phyloP scores from a whole-genome alignment of 257 asterid species.

The Solanum chilense region DNA sequence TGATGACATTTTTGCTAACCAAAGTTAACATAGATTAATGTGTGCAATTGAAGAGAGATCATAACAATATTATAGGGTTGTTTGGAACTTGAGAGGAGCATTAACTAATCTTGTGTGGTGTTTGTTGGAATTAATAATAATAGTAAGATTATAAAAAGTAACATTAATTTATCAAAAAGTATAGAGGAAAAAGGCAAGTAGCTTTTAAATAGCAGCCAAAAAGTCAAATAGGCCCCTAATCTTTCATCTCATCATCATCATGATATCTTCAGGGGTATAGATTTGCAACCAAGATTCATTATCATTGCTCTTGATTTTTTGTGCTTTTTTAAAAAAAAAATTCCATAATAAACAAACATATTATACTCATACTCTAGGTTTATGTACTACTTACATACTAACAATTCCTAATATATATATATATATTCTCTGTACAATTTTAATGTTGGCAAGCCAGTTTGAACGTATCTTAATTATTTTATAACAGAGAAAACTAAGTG shows the following conservation, averaged over 20 bases:
- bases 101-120: conserved; percentile 42
- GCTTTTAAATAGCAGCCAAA: conserved; percentile 55
- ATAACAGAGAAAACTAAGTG: rapidly evolving
- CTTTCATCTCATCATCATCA: conserved; percentile 30
- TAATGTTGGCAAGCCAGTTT: neutral
- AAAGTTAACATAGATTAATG: conserved; percentile 49
- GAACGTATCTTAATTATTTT: neutral
- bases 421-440: neutral
- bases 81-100: conserved; percentile 36
- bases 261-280: conserved; percentile 36
- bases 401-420: neutral
- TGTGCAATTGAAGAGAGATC: conserved; percentile 82
- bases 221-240: conserved; percentile 69
- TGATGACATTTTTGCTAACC: conserved; percentile 11
- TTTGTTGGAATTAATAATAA: conserved; percentile 13
- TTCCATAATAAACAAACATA: conserved; percentile 32
- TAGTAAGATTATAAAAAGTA: conserved; percentile 2
- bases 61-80: conserved; percentile 54
- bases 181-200: conserved; percentile 54
- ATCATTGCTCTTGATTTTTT: conserved; percentile 44
- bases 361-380: neutral
- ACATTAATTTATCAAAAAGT: conserved; percentile 4
- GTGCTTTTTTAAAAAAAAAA: too few relatives aligned
- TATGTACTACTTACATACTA: neutral
- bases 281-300: conserved; percentile 72